Evolutionary conservation across 208 protist genomes (phyloP), one percentile per base, ranked within the genome.

Genomic region (Acanthamoeba rhysodes): DNA sequence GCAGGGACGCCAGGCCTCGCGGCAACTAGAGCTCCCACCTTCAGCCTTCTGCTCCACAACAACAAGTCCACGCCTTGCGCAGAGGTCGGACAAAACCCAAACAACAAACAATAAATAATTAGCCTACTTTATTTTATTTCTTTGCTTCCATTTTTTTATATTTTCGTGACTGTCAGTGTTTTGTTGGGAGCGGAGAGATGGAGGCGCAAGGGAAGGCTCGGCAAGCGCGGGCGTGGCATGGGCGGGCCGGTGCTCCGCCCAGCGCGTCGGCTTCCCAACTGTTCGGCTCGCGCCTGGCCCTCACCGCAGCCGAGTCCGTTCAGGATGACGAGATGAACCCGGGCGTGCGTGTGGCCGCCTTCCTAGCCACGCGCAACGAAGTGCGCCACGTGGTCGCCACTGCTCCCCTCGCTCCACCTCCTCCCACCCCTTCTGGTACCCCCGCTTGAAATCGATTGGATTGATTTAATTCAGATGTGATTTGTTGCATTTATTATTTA

Each of bases 211-310:
- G 32, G 41, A 29, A 78, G 70, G 29, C 27, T n/a, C 18, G 27
- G 20, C 62, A 32, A 24, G 72, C 72, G 72, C 29, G 72, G 16
- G 72, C 72, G 32, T 80, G 72, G 72, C 72, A 80, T 9, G 72
- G 72, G 12, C 29, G 41, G 18, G 72, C 72, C 7, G 72, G 72
- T 16, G 41, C 18, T 12, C 72, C 72, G 72, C 72, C 72, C 32
- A 80, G 32, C 72, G 72, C 72, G 32, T 80, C 72, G 32, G 72
- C 72, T 24, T 80, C 72, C 14, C 72, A 80, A 22, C 32, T 45
- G 72, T 80, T 80, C 32, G 72, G 72, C 34, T 80, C 72, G 32
- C 72, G 72, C 14, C 32, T 80, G 72, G 72, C 72, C 9, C 34
- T 45, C 34, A 45, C 32, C 32, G 50, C 34, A 4, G 72, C 72